Percentiles rank a stretch among this genome's conserved stretches.
Evolutionary conservation across 768 basidiomycete genomes (phyloP).

Genomic region (Phlebiopsis gigantea): DNA sequence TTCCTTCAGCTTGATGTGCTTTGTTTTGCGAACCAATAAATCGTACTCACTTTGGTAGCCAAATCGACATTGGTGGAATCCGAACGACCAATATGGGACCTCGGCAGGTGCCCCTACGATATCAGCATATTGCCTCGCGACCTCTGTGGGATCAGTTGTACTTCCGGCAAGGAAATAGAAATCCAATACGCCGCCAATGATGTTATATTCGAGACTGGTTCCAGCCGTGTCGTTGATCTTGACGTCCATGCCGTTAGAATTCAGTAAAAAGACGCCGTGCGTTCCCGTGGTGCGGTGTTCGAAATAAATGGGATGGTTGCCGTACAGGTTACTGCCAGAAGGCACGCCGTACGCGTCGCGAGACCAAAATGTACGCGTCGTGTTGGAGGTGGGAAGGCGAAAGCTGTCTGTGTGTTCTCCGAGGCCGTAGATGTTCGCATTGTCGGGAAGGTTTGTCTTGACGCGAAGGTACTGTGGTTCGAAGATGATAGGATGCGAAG

Average conservation of each 20-base stretch:
- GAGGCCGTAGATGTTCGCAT: constrained; percentile 72
- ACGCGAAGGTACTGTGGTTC: constrained; percentile 74
- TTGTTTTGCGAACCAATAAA: no score
- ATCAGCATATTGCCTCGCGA: constrained; percentile 65
- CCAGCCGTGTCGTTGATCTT: constrained; percentile 44
- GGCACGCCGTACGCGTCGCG: constrained; percentile 61
- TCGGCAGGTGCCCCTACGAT: constrained; percentile 63
- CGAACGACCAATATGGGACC: constrained; percentile 72
- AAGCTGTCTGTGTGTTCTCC: constrained; percentile 71
- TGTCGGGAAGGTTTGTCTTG: constrained; percentile 51
- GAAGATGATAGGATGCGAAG: constrained; percentile 59
- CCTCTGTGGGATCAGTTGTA: constrained; percentile 47
- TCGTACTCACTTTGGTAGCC: constrained; percentile 51
- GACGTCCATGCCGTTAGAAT: constrained; percentile 75
- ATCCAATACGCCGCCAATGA: constrained; percentile 73
- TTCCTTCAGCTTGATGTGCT: not conserved
- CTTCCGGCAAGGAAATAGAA: constrained; percentile 77
- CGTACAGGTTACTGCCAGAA: constrained; percentile 58
- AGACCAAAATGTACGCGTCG: constrained; percentile 53
- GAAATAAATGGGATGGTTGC: constrained; percentile 68
- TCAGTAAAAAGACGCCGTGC: constrained; percentile 66
- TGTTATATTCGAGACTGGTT: constrained; percentile 63
- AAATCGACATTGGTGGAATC: constrained; percentile 69
- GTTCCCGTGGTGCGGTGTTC: constrained; percentile 63
- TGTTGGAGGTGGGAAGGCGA: constrained; percentile 42